Base-by-base conservation (phyloP, 2,329 filamentous ascomycete species). In the Bimuria novae-zelandiae region DNA sequence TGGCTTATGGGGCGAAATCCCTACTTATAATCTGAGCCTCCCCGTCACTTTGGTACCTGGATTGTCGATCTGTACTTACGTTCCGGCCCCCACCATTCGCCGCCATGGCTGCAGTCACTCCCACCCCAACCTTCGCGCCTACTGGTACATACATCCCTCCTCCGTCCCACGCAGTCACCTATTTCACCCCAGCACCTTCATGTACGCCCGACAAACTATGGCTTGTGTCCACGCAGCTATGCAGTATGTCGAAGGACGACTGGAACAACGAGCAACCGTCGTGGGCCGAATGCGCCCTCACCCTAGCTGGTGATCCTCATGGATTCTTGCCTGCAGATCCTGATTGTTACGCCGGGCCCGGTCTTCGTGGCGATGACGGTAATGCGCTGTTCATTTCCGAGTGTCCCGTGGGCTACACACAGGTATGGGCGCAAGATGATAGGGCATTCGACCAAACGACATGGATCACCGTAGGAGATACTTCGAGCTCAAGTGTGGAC, bases 231-330 rank as follows among this genome's bases (percentile, higher is more conserved):
- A 42, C 39, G 7, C 39, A 42, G n/a, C 4, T n/a, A 42, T 42
- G 39, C n/a, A 7, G 7, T 23, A 16, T 42, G 23, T 14, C 3
- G 23, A 14, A 12, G 8, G 25, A 40, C 21, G 21, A 40, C 5
- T 23, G 7, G 16, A 25, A 40, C n/a, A 5, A 6, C 3, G 17
- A 8, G 11, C 21, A 29, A 4, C 39, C 39, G 22, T 29, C 39
- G 10, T 42, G 39, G 39, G 39, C 39, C 23, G 39, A 42, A 42
- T 42, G 39, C 23, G 39, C 39, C n/a, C 22, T 42, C 10, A 42
- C 39, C 6, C 14, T 42, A 16, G 39, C 23, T 16, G 39, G 39
- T 14, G 39, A 42, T 22, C 39, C 39, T 1, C 22, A 14, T 35
- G 32, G 32, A 35, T 35, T 35, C 32, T 14, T 35, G n/a, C 32